Percentiles rank a stretch among this genome's conserved stretches.
Conservation (phyloP, 192 early-diverging fungal species). For the Coemansia guatemalensis region DNA sequence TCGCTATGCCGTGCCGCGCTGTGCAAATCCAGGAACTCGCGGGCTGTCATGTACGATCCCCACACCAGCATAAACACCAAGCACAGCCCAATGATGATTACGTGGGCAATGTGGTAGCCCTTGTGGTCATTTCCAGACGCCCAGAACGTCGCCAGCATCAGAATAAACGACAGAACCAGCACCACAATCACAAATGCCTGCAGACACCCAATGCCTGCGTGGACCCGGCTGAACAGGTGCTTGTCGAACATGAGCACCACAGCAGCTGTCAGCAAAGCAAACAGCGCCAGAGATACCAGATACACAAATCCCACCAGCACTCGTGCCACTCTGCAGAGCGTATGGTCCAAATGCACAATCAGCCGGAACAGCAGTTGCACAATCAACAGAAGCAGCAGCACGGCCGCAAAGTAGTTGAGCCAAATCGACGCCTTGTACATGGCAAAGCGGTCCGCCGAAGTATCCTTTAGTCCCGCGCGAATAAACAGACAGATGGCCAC, state of each 20-base stretch:
- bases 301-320: slow-evolving; percentile 42
- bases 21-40: slow-evolving; percentile 38
- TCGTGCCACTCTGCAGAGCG: slow-evolving; percentile 30
- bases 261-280: slow-evolving; percentile 38
- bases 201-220: slow-evolving; percentile 42
- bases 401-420: slow-evolving; percentile 50
- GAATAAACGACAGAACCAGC: slow-evolving; percentile 31
- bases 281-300: slow-evolving; percentile 18
- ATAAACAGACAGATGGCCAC: slow-evolving; percentile 38
- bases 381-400: slow-evolving; percentile 30
- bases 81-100: slow-evolving; percentile 40
- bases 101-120: slow-evolving; percentile 46
- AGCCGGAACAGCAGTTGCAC: slow-evolving; percentile 47
- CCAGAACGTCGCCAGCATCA: slow-evolving; percentile 27
- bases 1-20: slow-evolving; percentile 44
- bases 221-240: slow-evolving; percentile 29
- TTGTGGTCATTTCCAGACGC: slow-evolving; percentile 36
- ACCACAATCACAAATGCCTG: slow-evolving; percentile 45
- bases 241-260: slow-evolving; percentile 50
- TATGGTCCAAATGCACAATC: slow-evolving; percentile 44
- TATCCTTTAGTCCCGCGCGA: slow-evolving; percentile 26
- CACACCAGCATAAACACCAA: slow-evolving; percentile 36
- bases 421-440: slow-evolving; percentile 49
- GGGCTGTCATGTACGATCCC: slow-evolving; percentile 46
- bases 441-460: slow-evolving; percentile 21